Evolutionary conservation across 495 filamentous ascomycete genomes (phyloP), one percentile per base, ranked within the genome.

Genomic region (Hyaloscypha variabilis): DNA sequence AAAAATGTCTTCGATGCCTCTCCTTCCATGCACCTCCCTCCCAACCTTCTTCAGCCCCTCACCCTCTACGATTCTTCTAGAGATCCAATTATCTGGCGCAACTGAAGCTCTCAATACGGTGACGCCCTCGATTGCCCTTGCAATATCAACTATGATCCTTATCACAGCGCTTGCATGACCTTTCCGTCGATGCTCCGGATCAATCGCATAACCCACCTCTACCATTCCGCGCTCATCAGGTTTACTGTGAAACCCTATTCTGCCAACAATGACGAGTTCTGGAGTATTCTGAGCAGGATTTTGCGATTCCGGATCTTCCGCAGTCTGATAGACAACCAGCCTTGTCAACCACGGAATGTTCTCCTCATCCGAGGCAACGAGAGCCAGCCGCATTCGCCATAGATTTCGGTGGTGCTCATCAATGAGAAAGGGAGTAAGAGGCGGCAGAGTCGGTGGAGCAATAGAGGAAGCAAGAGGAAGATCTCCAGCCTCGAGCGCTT

Each of bases 171-270:
- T 25, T 10, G 54, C 54, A 6, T 57, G 54, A 8, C 54, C 54
- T 11, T 19, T 28, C 24, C 54, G 10, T 11, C 54, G n/a, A 8
- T 28, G 25, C 19, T 19, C 8, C 25, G 54, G 5, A 19, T 57
- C 54, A 25, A 57, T 57, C 26, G 14, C 54, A 6, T 57, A 57
- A 1, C 54, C 54, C 10, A 57, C 54, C n/a, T 57, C 54, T 1
- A 57, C 54, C 54, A 57, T 57, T 8, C 54, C 54, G 19, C 5
- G 25, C 54, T 57, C 26, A 31, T 57, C 29, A 17, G 54, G 54
- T 23, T 57, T 57, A 25, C 54, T 23, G 21, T 57, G 54, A 19
- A 57, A 57, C 0, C 54, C 54, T 28, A 31, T 31, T 4, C 25
- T 31, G 8, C 54, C 54, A 2, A 57, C 54, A 24, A 51, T 2